Evolutionary conservation across 78 protist species (phyloP), one percentile per base, ranked within the genome.

Genomic region (Polysphondylium violaceum): DNA sequence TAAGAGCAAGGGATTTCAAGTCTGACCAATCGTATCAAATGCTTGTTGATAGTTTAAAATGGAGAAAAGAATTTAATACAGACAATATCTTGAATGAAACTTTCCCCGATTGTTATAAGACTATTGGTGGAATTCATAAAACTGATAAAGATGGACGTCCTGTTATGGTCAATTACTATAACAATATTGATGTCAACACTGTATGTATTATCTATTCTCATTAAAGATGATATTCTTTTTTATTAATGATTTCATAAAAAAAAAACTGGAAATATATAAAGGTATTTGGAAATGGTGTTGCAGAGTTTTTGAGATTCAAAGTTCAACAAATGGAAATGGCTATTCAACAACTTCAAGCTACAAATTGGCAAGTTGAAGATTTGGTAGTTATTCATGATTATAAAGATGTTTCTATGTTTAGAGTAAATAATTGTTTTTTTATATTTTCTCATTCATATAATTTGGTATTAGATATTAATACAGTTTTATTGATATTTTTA

Each of bases 1-100:
- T 83, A 17, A 58, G 91, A 43, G 91, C 91, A 1, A 33, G 91
- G 35, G 91, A 83, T 8, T 83, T 83, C 25, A 83, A 83, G 14
- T 7, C 69, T 3, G 91, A 83, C 2, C 25, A 6, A 35, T 25
- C 91, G 0, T 25, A 58, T 17, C 40, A 44, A 40, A 83, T 83
- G 91, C 43, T 83, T 7, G 11, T 43, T 0, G 43, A 67, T 5
- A 19, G 58, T 17, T 43, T 83, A 6, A 14, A 25, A 41, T 83
- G 91, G 91, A n/a, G 91, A 40, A 69, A 83, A 58, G 71, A 69
- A 8, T 55, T 55, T n/a, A 43, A 56, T 29, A 63, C 58, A 1
- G 89, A 68, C 27, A 27, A 14, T 0, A 41, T 83, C 1, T 9
- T 41, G 1, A n/a, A 23, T 16, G 72, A 83, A 40, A 44, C 9